Percentiles rank a stretch among this genome's conserved stretches.
These are phyloP conservation scores for Hymenoscyphus linearis DNA, from an alignment of 2,329 filamentous ascomycete species.

Conservation along the genomic window DNA sequence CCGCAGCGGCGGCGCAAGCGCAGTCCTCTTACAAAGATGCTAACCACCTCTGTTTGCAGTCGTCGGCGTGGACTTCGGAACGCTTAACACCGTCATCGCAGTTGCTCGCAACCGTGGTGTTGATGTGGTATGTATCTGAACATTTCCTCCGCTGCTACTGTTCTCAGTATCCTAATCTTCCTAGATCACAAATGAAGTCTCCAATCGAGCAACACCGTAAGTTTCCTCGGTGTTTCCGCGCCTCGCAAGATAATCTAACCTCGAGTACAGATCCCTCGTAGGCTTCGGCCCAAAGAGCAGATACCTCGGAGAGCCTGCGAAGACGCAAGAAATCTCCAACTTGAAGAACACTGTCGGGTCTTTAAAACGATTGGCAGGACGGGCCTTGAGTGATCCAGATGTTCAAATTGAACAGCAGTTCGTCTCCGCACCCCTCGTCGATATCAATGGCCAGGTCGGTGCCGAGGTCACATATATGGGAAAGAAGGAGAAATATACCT, in stretches of 20 bases:
- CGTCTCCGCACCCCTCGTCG: conserved; percentile 78
- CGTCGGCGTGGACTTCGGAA: conserved; percentile 70
- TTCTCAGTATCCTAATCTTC: conserved; percentile 30
- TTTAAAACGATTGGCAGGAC: conserved; percentile 88
- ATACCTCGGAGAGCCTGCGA: conserved; percentile 90
- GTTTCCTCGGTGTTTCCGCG: conserved; percentile 36
- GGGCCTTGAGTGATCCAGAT: conserved; percentile 83
- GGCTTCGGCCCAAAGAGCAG: conserved; percentile 91
- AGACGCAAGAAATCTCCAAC: conserved; percentile 99
- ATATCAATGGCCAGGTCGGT: conserved; percentile 90
- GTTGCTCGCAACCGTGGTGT: conserved; percentile 98
- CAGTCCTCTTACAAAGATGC: conserved; percentile 8
- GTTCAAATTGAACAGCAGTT: conserved; percentile 88
- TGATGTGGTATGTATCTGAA: conserved; percentile 75
- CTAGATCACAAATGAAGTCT: conserved; percentile 98
- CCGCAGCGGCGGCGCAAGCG: conserved; percentile 1
- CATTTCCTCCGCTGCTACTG: conserved; percentile 10
- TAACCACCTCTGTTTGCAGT: conserved; percentile 21
- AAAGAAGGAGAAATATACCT: conserved; percentile 93
- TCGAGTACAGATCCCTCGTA: conserved; percentile 68
- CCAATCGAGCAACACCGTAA: conserved; percentile 96
- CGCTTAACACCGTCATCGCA: conserved; percentile 93
- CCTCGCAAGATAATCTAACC: conserved; percentile 13
- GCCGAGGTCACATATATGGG: conserved; percentile 90
- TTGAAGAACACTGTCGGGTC: conserved; percentile 96